These are phyloP conservation scores for Colletotrichum sidae DNA, from an alignment of 2,329 filamentous ascomycete species.

Conservation along the genomic window DNA sequence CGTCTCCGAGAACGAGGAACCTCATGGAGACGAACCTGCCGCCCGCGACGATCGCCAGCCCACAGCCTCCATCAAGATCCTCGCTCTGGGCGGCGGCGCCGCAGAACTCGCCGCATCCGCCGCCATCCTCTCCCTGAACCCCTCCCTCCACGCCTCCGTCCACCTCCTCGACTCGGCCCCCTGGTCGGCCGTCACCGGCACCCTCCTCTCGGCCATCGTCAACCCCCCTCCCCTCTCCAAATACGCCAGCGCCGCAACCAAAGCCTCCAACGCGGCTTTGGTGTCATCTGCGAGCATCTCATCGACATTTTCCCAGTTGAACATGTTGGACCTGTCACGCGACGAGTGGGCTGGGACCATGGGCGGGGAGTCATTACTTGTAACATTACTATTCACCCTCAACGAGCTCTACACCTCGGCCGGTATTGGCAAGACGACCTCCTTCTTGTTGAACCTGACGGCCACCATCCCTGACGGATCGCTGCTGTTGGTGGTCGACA, in stretches of 20 bases:
- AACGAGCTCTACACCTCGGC: constrained; percentile 92
- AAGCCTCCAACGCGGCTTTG: constrained; percentile 58
- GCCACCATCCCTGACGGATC: constrained; percentile 67
- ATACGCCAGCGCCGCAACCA: constrained; percentile 62
- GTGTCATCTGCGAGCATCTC: constrained; percentile 52
- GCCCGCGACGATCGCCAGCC: not conserved
- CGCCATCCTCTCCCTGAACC: constrained; percentile 49
- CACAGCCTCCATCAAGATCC: constrained; percentile 48
- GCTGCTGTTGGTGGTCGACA: constrained; percentile 88
- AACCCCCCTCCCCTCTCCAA: constrained; percentile 61
- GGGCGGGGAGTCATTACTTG: constrained; percentile 59
- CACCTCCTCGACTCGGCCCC: constrained; percentile 84
- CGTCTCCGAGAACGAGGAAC: not conserved
- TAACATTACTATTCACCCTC: constrained; percentile 92
- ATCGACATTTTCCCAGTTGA: constrained; percentile 57
- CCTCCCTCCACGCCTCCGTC: constrained; percentile 53
- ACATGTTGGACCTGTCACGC: constrained; percentile 59
- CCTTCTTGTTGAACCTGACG: constrained; percentile 78
- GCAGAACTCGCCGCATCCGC: constrained; percentile 71
- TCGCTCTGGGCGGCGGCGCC: constrained; percentile 68
- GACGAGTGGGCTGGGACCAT: constrained; percentile 48
- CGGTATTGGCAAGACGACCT: constrained; percentile 78
- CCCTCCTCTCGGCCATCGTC: constrained; percentile 68
- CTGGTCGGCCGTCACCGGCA: constrained; percentile 74
- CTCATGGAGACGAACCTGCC: not conserved